Base-by-base conservation (phyloP, 2,329 filamentous ascomycete genomes). In the Coniochaeta pulveracea region DNA sequence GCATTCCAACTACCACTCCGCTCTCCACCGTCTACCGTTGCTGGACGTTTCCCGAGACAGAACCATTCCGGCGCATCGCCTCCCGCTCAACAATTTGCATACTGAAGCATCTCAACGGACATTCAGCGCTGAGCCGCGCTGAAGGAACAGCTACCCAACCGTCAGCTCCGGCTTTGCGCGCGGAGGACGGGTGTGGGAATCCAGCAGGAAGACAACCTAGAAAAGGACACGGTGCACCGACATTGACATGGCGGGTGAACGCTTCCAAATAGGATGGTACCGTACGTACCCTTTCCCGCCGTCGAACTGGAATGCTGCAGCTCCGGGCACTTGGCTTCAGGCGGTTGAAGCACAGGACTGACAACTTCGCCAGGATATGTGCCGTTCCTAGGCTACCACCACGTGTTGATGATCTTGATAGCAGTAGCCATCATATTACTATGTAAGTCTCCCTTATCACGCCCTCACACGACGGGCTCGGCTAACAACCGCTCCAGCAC, bases 351-450 rank as follows among this genome's bases (percentile, higher is more conserved):
- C 30, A 23, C 25, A 15, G 18, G 12, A 23, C 37, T 40, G 26
- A 43, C 34, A 25, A 19, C 23, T 31, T 30, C 28, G 26, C 24
- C 40, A 77, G 76, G 74, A 51, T 74, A 71, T 47, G 61, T 81
- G 54, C 77, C 77, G 45, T 80, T 81, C 52, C 65, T 81, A 38
- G 77, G 77, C 44, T 80, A 80, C 51, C 77, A 80, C 53, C 75
- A 98, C 75, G 81, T 96, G 44, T 73, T 98, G 57, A 98, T 98
- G 91, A 85, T 98, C 48, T 64, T 98, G 45, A 94, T 98, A 52
- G 88, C 84, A 36, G 66, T 95, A 38, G 76, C 88, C 28, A 94
- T 98, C 51, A 93, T 98, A 57, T 66, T 98, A 54, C 69, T 98
- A 45, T 96, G 88, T 94, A 67, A 63, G 85, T 71, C 27, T 29